Evolutionary conservation across 2,329 filamentous ascomycete species (phyloP).

Genomic region (Pseudocercospora cruenta): DNA sequence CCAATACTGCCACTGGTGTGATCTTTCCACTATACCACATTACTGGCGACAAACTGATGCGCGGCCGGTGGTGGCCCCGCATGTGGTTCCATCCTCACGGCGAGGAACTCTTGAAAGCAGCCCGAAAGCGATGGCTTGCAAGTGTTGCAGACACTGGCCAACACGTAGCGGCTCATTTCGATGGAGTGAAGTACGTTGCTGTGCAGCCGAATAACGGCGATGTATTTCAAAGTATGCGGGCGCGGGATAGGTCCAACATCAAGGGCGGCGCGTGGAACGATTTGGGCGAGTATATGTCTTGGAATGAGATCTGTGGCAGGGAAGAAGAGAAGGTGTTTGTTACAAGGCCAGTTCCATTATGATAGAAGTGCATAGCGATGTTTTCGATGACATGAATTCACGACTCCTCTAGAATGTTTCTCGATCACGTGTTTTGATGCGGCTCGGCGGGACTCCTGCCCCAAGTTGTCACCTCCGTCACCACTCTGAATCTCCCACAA

Average conservation of each 20-base stretch:
- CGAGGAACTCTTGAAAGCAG: slow-evolving; percentile 7
- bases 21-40: slow-evolving; percentile 24
- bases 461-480: no score
- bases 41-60: slow-evolving; percentile 12
- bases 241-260: background rate
- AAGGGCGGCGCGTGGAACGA: slow-evolving; percentile 20
- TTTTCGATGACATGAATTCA: background rate
- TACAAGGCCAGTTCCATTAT: background rate
- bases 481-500: no score
- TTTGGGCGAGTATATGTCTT: slow-evolving; percentile 16
- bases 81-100: slow-evolving; percentile 18
- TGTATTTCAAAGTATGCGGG: slow-evolving; percentile 11
- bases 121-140: background rate
- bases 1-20: slow-evolving; percentile 20
- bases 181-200: slow-evolving; percentile 6
- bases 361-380: background rate
- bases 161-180: background rate
- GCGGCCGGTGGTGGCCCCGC: slow-evolving; percentile 12
- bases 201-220: slow-evolving; percentile 11
- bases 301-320: slow-evolving; percentile 17
- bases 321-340: slow-evolving; percentile 11
- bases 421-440: no score
- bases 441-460: no score
- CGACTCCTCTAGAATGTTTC: no score
- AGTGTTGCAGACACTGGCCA: background rate